These are phyloP conservation scores for Drechmeria coniospora DNA, from an alignment of 2,329 filamentous ascomycete species.

Conservation along the genomic window DNA sequence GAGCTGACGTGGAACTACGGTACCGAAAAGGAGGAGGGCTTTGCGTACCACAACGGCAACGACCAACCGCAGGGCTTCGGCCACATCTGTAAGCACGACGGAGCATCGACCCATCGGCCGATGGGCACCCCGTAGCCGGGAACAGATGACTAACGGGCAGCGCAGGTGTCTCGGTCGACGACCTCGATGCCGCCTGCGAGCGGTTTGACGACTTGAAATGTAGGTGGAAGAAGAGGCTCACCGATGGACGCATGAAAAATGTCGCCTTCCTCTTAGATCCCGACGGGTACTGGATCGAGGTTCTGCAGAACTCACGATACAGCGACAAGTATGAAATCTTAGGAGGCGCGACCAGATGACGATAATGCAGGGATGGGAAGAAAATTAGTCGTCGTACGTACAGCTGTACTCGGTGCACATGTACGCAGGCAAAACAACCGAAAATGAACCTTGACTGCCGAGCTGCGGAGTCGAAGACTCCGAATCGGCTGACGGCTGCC, in stretches of 20 bases:
- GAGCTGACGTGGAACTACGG: conserved; percentile 79
- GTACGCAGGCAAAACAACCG: too few relatives aligned
- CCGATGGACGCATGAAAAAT: conserved; percentile 84
- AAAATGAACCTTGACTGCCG: too few relatives aligned
- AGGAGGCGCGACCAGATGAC: too few relatives aligned
- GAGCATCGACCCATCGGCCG: too few relatives aligned
- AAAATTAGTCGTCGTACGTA: too few relatives aligned
- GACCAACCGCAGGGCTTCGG: conserved; percentile 84
- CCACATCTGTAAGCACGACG: conserved; percentile 63
- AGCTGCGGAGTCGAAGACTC: too few relatives aligned
- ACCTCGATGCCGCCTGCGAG: conserved; percentile 74
- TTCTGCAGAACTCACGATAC: conserved; percentile 64
- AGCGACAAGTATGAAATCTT: conserved; percentile 25
- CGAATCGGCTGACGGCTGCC: too few relatives aligned
- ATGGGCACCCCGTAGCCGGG: too few relatives aligned
- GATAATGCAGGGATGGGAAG: too few relatives aligned
- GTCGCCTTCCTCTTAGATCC: conserved; percentile 85
- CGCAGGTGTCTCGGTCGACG: conserved; percentile 63
- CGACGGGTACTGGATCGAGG: conserved; percentile 70
- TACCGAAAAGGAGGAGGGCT: conserved; percentile 71
- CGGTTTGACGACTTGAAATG: conserved; percentile 71
- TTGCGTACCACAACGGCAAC: conserved; percentile 89
- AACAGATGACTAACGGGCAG: conserved; percentile 7
- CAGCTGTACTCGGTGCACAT: not conserved
- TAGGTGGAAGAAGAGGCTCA: conserved; percentile 89